Conservation (phyloP, 1,139 yeast genomes). For the Debaryomyces nepalensis region DNA sequence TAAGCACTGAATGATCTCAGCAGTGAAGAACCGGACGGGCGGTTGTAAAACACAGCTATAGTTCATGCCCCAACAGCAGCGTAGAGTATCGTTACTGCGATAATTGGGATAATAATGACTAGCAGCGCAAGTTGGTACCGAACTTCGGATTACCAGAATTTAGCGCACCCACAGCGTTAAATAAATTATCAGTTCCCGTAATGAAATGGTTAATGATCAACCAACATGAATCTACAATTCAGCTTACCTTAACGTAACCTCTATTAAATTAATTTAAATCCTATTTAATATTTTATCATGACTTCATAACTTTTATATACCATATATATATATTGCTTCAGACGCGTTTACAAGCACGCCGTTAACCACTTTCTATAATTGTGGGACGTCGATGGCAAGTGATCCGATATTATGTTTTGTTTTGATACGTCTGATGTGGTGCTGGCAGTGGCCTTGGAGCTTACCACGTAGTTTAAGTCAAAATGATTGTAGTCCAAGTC, state of each 20-base stretch:
- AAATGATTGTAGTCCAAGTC: conserved; percentile 34
- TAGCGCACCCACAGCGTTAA: no score
- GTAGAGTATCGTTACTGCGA: no score
- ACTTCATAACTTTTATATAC: conserved; percentile 9
- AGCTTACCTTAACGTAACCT: conserved; percentile 3
- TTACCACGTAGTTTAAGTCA: conserved; percentile 40
- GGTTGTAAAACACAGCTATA: no score
- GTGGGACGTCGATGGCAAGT: conserved; percentile 40
- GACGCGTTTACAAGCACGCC: conserved; percentile 30
- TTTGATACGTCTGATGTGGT: conserved; percentile 14
- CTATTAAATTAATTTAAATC: conserved; percentile 6
- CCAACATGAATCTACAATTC: no score
- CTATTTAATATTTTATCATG: conserved; percentile 7
- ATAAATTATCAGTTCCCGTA: no score
- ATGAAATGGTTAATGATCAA: no score
- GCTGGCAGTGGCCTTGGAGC: conserved; percentile 26
- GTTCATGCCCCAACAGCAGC: no score
- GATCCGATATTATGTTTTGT: conserved; percentile 17
- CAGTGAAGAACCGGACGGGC: no score
- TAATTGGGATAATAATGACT: no score
- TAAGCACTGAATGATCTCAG: no score
- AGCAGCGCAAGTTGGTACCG: no score
- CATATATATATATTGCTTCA: not conserved
- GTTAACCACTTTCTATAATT: conserved; percentile 52
- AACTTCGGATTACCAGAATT: no score